A percentile compares a stretch with the other conserved stretches of the same genome.
phyloP scores from a whole-genome alignment of 1,284 basidiomycete species.

The Trichosporon sp. region DNA sequence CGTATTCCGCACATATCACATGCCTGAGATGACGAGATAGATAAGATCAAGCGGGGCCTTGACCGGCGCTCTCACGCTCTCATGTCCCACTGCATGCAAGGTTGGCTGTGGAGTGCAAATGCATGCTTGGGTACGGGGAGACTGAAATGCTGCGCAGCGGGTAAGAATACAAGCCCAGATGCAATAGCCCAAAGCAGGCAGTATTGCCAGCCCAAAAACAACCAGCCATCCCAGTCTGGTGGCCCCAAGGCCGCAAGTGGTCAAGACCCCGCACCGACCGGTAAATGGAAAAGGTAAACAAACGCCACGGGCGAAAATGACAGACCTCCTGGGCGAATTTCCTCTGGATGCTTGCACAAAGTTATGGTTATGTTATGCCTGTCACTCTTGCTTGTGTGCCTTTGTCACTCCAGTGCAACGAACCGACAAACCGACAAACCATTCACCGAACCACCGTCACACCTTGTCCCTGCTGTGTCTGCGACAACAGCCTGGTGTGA shows the following conservation, averaged over 20 bases:
- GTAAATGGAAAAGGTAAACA: not conserved
- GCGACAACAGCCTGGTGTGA: not conserved
- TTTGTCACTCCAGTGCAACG: not conserved
- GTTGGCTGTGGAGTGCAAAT: not conserved
- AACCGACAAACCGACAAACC: not conserved
- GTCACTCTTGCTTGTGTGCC: constrained; percentile 9
- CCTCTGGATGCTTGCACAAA: not conserved
- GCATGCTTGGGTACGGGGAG: not conserved
- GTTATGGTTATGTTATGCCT: constrained; percentile 10
- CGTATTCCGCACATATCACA: not conserved
- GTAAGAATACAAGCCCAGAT: too few relatives aligned
- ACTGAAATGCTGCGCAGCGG: not conserved
- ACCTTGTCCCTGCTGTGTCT: not conserved
- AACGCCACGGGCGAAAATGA: constrained; percentile 15
- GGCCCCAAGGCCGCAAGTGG: not conserved
- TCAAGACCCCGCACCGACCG: not conserved
- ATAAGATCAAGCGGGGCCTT: constrained; percentile 12
- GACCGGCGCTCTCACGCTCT: not conserved
- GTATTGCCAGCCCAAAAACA: not conserved
- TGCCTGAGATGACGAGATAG: constrained; percentile 16
- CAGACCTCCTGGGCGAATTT: not conserved
- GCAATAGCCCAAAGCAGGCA: not conserved
- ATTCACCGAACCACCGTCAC: not conserved
- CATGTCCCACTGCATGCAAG: not conserved
- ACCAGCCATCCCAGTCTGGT: not conserved